A percentile compares a stretch with the other conserved stretches of the same genome.
These are phyloP conservation scores for Fusarium xyrophilum DNA, from an alignment of 2,329 filamentous ascomycete genomes.

Conservation along the genomic window DNA sequence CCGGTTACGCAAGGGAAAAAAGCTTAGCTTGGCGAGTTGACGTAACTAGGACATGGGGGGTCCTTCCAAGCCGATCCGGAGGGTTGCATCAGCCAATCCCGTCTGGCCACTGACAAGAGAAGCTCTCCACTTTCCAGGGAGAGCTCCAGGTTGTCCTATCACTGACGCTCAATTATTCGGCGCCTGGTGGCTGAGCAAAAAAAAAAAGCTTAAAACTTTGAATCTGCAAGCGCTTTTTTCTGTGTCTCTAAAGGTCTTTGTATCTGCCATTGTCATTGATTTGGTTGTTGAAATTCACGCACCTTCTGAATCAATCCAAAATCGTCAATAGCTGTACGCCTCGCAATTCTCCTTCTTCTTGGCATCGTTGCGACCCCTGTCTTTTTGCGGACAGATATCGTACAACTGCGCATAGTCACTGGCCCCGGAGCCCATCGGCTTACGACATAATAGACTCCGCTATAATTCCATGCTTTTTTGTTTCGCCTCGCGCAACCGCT, in stretches of 20 bases:
- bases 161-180: constrained; percentile 29
- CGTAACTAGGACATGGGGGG: constrained; percentile 36
- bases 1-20: constrained; percentile 2
- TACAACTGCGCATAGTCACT: not conserved
- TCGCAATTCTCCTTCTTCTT: not conserved
- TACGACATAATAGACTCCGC: constrained; percentile 10
- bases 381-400: not conserved
- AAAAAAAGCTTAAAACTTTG: constrained; percentile 30
- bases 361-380: not conserved
- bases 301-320: not conserved
- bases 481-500: not conserved
- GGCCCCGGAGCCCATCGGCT: not conserved
- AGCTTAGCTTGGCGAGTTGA: constrained; percentile 23
- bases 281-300: not conserved
- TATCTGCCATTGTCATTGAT: not conserved
- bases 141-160: constrained; percentile 28
- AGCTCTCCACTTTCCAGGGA: constrained; percentile 13
- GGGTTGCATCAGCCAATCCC: not conserved
- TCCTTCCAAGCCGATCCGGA: constrained; percentile 4
- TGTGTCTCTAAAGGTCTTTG: not conserved
- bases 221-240: not conserved
- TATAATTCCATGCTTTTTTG: not conserved
- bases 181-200: constrained; percentile 18
- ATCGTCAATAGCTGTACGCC: no score
- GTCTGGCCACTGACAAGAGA: not conserved